These are phyloP conservation scores for Trypanosomatidae sp. DNA, from an alignment of 208 protist species.

Conservation along the genomic window DNA sequence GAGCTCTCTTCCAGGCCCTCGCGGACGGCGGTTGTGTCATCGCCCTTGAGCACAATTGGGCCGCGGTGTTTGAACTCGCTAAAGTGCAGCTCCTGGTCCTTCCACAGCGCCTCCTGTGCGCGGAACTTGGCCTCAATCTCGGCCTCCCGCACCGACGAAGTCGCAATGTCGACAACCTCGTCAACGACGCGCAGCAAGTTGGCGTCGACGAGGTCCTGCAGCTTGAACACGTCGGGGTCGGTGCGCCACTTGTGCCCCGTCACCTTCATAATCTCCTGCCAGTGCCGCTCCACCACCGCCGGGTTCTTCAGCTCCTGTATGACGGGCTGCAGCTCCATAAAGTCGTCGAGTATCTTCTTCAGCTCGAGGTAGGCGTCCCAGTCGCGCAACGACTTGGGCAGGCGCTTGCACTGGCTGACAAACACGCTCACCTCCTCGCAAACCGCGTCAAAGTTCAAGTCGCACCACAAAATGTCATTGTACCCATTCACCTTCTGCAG, in stretches of 20 bases:
- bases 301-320: slow-evolving; percentile 89
- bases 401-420: slow-evolving; percentile 78
- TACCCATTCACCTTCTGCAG: slow-evolving; percentile 90
- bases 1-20: slow-evolving; percentile 93
- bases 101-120: slow-evolving; percentile 85
- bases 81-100: slow-evolving; percentile 90
- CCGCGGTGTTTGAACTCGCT: slow-evolving; percentile 91
- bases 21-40: slow-evolving; percentile 81
- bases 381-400: slow-evolving; percentile 89
- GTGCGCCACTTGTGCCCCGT: slow-evolving; percentile 82
- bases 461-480: slow-evolving; percentile 91
- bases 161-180: slow-evolving; percentile 94
- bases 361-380: slow-evolving; percentile 93
- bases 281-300: slow-evolving; percentile 90
- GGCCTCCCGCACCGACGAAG: slow-evolving; percentile 90
- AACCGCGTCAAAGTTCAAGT: slow-evolving; percentile 92
- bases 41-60: slow-evolving; percentile 87
- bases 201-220: slow-evolving; percentile 88
- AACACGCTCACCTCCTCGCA: slow-evolving; percentile 86
- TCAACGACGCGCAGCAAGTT: slow-evolving; percentile 79
- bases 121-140: slow-evolving; percentile 93
- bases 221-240: slow-evolving; percentile 89
- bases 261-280: slow-evolving; percentile 90
- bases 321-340: slow-evolving; percentile 90
- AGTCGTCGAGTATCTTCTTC: slow-evolving; percentile 92